Conservation (phyloP, 768 basidiomycete species). For the Butyriboletus loyo region DNA sequence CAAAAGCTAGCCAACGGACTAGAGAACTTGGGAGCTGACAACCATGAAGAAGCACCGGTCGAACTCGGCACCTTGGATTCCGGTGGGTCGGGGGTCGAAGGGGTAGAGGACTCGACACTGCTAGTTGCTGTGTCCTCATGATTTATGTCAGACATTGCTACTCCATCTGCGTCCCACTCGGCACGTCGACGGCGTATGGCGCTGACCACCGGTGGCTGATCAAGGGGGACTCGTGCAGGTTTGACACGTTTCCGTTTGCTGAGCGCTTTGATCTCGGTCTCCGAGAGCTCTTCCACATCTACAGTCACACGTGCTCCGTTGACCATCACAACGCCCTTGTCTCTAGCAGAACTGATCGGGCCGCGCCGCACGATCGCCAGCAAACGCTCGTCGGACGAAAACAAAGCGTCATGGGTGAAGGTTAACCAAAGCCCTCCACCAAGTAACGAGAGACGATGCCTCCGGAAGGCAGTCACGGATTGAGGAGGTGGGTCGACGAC, state of each 20-base stretch:
- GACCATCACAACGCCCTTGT: constrained; percentile 81
- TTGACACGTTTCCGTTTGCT: constrained; percentile 84
- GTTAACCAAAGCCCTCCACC: constrained; percentile 96
- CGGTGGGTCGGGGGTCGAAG: constrained; percentile 19
- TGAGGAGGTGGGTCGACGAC: constrained; percentile 92
- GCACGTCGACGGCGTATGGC: constrained; percentile 65
- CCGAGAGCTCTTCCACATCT: constrained; percentile 85
- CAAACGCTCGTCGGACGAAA: constrained; percentile 73
- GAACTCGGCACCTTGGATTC: constrained; percentile 14
- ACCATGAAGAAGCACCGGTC: constrained; percentile 38
- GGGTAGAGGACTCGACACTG: constrained; percentile 19
- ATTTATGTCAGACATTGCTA: constrained; percentile 18
- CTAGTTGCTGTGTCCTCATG: constrained; percentile 11
- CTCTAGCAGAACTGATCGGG: constrained; percentile 55
- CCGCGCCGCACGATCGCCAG: constrained; percentile 73
- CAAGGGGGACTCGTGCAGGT: constrained; percentile 82
- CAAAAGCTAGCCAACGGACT: constrained; percentile 72
- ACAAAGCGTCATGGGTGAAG: constrained; percentile 79
- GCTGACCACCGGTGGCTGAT: constrained; percentile 83
- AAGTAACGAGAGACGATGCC: constrained; percentile 80
- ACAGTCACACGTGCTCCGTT: constrained; percentile 85
- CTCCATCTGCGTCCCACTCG: constrained; percentile 65
- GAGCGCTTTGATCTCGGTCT: constrained; percentile 80
- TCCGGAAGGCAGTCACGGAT: constrained; percentile 73
- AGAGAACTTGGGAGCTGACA: constrained; percentile 61